Conservation (phyloP, 2,329 filamentous ascomycete genomes). For the Nectriaceae sp. region DNA sequence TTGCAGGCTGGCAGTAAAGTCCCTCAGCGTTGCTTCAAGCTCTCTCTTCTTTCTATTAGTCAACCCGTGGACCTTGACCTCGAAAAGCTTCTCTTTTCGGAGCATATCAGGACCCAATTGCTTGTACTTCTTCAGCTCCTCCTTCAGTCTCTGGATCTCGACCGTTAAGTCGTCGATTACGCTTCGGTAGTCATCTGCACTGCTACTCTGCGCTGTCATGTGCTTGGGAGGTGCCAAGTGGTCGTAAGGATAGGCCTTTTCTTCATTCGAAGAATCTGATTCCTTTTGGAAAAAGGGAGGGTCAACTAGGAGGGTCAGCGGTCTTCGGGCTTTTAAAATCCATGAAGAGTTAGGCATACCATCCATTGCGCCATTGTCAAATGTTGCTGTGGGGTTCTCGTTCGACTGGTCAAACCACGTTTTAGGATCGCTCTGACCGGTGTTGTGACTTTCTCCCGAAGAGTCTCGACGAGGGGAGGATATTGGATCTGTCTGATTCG, state of each 20-base stretch:
- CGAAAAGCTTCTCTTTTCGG: conserved; percentile 77
- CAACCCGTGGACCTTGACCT: conserved; percentile 77
- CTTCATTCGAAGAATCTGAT: conserved; percentile 54
- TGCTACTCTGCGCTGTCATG: conserved; percentile 52
- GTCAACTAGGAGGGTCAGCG: conserved; percentile 41
- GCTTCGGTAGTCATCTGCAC: conserved; percentile 73
- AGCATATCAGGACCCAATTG: conserved; percentile 66
- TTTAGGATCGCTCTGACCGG: conserved; percentile 50
- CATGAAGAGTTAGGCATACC: conserved; percentile 31
- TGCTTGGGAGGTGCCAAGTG: conserved; percentile 31
- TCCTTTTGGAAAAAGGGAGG: conserved; percentile 58
- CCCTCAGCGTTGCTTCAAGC: conserved; percentile 70
- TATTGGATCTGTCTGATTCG: conserved; percentile 15
- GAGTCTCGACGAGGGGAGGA: conserved; percentile 40
- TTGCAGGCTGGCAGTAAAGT: conserved; percentile 68
- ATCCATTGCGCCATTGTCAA: conserved; percentile 50
- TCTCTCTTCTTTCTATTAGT: conserved; percentile 74
- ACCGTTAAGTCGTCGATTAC: conserved; percentile 88
- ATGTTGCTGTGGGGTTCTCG: conserved; percentile 46
- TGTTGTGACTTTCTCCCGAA: conserved; percentile 52
- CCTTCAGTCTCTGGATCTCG: conserved; percentile 78
- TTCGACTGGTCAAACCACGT: conserved; percentile 59
- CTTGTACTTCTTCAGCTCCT: conserved; percentile 71
- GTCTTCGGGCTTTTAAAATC: too few relatives aligned
- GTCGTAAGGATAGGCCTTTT: conserved; percentile 29